Evolutionary conservation across 2,329 filamentous ascomycete species (phyloP), one percentile per base, ranked within the genome.

Genomic region (Penicillium paneum): DNA sequence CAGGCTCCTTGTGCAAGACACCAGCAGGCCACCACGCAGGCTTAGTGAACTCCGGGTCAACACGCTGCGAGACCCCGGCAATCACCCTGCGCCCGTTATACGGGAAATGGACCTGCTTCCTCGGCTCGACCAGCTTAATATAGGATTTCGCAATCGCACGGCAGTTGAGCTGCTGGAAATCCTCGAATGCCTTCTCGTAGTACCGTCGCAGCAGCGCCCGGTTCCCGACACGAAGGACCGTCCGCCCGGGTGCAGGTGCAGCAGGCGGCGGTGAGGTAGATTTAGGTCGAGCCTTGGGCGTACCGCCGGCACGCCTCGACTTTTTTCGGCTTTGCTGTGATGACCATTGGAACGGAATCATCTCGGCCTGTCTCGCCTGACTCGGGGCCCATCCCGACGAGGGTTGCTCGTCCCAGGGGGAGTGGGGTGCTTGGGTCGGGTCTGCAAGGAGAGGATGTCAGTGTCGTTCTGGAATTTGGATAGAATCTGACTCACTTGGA

Each of bases 41-140:
- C 49, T 71, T 72, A 10, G 70, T 72, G 41, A 61, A 46, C 48
- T 72, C 70, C 0, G 70, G 70, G 38, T 71, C 64, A 13, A 69
- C 63, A 34, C 67, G 61, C 46, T 69, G 66, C 8, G 69, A 63
- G 3, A 63, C 58, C 7, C 70, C 70, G 1, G 62, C 62, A 29
- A 70, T 64, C 15, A 66, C 59, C 40, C 66, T 71, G 13, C 66
- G 65, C 35, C 70, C 77, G 60, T 79, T 79, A 60, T 79, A 79
- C 3, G 77, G 78, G 59, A 76, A 74, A 44, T 73, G 75, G 3
- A 75, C 74, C 63, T 79, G 77, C 63, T 79, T 80, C 32, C 73
- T 71, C 3, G 76, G 77, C 44, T 79, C 74, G 26, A 78, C 76
- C 5, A 72, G 67, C 56, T 76, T 79, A 54, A 79, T 77, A 56